Evolutionary conservation across 352 stramenopile species (phyloP).

Genomic region (Phytophthora agathidicida): DNA sequence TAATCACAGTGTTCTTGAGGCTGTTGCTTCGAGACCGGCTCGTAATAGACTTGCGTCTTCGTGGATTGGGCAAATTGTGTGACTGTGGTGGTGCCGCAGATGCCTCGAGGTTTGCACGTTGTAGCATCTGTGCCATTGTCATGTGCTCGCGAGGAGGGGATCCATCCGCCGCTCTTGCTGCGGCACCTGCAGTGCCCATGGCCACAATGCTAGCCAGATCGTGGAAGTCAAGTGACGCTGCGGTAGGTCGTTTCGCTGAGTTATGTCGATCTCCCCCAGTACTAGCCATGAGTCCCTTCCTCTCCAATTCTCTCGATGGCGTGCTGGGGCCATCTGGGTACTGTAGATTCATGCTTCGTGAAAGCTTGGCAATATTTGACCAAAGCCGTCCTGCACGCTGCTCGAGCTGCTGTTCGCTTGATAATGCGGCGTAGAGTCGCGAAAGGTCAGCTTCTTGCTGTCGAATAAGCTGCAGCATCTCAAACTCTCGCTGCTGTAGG

Average conservation of each 20-base stretch:
- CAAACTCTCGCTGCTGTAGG: conserved; percentile 84
- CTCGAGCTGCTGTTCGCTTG: conserved; percentile 65
- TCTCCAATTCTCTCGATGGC: conserved; percentile 26
- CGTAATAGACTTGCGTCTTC: conserved; percentile 59
- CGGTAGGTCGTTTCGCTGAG: conserved; percentile 30
- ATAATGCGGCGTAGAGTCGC: conserved; percentile 62
- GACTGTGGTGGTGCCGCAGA: conserved; percentile 8
- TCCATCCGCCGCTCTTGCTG: conserved; percentile 14
- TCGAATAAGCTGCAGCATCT: conserved; percentile 84
- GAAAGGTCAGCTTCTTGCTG: conserved; percentile 83
- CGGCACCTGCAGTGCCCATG: conserved; percentile 35
- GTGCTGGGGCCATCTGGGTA: conserved; percentile 48
- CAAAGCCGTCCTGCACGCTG: conserved; percentile 67
- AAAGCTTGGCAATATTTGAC: conserved; percentile 74
- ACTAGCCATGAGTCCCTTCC: conserved; percentile 18
- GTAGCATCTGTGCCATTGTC: conserved; percentile 45
- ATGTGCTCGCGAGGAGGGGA: conserved; percentile 33
- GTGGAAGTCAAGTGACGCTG: conserved; percentile 55
- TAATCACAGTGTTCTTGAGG: conserved; percentile 64
- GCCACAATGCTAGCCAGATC: conserved; percentile 52
- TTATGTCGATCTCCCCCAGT: conserved; percentile 2
- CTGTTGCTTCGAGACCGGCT: conserved; percentile 74
- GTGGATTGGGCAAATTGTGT: conserved; percentile 47
- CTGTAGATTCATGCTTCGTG: conserved; percentile 77
- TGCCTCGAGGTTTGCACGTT: conserved; percentile 28